phyloP scores from a whole-genome alignment of 345 rosid genomes.

The Erucastrum elatum region DNA sequence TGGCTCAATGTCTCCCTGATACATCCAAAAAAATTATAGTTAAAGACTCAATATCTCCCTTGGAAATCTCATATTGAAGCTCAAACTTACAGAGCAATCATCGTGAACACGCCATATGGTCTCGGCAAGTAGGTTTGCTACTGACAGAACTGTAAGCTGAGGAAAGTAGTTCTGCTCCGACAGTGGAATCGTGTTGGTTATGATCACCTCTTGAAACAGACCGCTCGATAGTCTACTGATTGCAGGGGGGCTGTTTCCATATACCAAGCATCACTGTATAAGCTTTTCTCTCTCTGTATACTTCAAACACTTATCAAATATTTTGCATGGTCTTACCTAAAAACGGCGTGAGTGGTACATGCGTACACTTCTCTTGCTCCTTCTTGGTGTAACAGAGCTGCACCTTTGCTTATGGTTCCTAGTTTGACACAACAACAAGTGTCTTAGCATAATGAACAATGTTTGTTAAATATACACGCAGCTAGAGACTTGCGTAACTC shows the following conservation, averaged over 20 bases:
- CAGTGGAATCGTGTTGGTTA: slow-evolving; percentile 92
- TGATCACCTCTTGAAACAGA: slow-evolving; percentile 92
- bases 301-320: neutral
- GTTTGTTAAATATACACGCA: neutral
- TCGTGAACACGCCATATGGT: slow-evolving; percentile 98
- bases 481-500: slow-evolving; percentile 24
- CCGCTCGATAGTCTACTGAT: slow-evolving; percentile 91
- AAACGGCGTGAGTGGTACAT: slow-evolving; percentile 92
- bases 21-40: slow-evolving; percentile 24
- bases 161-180: slow-evolving; percentile 83
- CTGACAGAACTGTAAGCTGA: slow-evolving; percentile 87
- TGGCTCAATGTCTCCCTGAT: slow-evolving; percentile 79
- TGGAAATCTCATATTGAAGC: neutral
- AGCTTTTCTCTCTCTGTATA: neutral
- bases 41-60: slow-evolving; percentile 9
- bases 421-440: slow-evolving; percentile 10
- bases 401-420: slow-evolving; percentile 97
- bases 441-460: neutral
- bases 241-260: slow-evolving; percentile 79
- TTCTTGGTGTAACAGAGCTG: slow-evolving; percentile 93
- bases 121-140: slow-evolving; percentile 94
- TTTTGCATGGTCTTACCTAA: slow-evolving; percentile 53
- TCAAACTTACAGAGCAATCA: slow-evolving; percentile 84
- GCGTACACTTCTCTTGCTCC: slow-evolving; percentile 99
- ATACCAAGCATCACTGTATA: slow-evolving; percentile 3